phyloP scores from a whole-genome alignment of 768 basidiomycete species.

The Hericium alpestre region DNA sequence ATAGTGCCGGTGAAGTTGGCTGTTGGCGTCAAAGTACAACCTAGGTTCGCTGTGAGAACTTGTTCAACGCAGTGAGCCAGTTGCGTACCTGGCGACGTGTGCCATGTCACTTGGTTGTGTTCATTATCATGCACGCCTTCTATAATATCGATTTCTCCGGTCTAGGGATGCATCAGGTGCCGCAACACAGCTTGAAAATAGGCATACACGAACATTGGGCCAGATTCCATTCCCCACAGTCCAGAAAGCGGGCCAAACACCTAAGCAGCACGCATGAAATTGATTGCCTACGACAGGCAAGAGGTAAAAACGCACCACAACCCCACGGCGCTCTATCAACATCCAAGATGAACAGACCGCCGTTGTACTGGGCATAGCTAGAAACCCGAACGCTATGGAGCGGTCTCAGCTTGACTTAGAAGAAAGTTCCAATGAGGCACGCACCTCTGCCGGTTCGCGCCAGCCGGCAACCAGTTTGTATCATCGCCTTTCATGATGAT shows the following conservation, averaged over 20 bases:
- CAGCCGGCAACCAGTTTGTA: slow-evolving; percentile 41
- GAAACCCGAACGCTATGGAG: slow-evolving; percentile 65
- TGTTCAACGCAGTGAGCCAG: background rate
- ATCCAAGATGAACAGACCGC: slow-evolving; percentile 79
- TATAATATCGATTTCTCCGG: slow-evolving; percentile 74
- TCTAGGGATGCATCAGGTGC: slow-evolving; percentile 25
- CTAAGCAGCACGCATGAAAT: slow-evolving; percentile 23
- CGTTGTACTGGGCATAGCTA: slow-evolving; percentile 50
- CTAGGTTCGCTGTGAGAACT: slow-evolving; percentile 21
- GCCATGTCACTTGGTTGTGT: slow-evolving; percentile 80
- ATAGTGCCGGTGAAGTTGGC: slow-evolving; percentile 54
- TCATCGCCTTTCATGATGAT: slow-evolving; percentile 75
- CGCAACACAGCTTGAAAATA: no score
- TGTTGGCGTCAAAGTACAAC: slow-evolving; percentile 46
- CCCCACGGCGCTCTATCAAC: slow-evolving; percentile 80
- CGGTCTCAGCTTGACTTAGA: background rate
- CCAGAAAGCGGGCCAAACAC: slow-evolving; percentile 82
- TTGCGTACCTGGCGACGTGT: slow-evolving; percentile 48
- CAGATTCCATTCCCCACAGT: slow-evolving; percentile 48
- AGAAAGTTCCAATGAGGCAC: background rate
- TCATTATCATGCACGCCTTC: slow-evolving; percentile 79
- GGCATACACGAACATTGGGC: slow-evolving; percentile 42
- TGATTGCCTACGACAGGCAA: background rate
- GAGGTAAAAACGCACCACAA: slow-evolving; percentile 47
- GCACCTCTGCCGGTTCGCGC: slow-evolving; percentile 54